Conservation (phyloP, 495 filamentous ascomycete genomes). For the Penicillium waksmanii region DNA sequence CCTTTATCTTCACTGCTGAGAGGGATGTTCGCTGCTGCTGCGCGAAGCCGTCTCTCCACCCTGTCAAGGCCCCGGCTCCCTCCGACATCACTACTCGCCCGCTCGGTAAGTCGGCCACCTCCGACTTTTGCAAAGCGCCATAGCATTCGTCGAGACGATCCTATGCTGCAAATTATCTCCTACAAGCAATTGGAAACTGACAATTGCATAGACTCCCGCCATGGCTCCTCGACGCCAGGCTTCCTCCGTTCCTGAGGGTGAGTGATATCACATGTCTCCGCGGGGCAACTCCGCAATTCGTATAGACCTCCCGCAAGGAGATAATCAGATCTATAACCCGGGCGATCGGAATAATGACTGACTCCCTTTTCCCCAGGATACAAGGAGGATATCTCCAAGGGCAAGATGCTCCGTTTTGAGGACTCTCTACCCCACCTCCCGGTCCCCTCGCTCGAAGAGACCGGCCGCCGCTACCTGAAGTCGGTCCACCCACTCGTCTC, state of each 20-base stretch:
- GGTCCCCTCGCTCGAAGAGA: slow-evolving; percentile 93
- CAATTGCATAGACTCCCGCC: slow-evolving; percentile 35
- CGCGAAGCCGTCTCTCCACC: slow-evolving; percentile 51
- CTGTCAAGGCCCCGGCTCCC: slow-evolving; percentile 46
- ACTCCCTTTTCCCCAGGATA: slow-evolving; percentile 64
- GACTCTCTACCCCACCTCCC: slow-evolving; percentile 91
- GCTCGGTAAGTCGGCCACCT: slow-evolving; percentile 40
- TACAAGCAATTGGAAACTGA: slow-evolving; percentile 15
- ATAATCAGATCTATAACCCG: neutral
- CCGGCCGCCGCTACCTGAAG: slow-evolving; percentile 87
- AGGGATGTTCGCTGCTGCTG: slow-evolving; percentile 55
- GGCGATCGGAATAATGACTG: neutral
- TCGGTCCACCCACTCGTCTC: slow-evolving; percentile 83
- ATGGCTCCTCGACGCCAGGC: slow-evolving; percentile 51
- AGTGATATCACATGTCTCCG: slow-evolving; percentile 36
- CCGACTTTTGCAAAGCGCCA: neutral
- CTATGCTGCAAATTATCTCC: neutral
- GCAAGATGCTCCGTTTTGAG: slow-evolving; percentile 93
- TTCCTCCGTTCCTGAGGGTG: slow-evolving; percentile 53
- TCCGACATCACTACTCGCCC: slow-evolving; percentile 43
- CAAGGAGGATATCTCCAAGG: slow-evolving; percentile 87
- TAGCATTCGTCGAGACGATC: neutral
- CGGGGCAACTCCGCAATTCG: neutral
- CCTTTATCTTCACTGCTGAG: slow-evolving; percentile 24
- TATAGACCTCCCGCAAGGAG: neutral